These are phyloP conservation scores for Globisporangium paddicum DNA, from an alignment of 352 stramenopile species.

Conservation along the genomic window DNA sequence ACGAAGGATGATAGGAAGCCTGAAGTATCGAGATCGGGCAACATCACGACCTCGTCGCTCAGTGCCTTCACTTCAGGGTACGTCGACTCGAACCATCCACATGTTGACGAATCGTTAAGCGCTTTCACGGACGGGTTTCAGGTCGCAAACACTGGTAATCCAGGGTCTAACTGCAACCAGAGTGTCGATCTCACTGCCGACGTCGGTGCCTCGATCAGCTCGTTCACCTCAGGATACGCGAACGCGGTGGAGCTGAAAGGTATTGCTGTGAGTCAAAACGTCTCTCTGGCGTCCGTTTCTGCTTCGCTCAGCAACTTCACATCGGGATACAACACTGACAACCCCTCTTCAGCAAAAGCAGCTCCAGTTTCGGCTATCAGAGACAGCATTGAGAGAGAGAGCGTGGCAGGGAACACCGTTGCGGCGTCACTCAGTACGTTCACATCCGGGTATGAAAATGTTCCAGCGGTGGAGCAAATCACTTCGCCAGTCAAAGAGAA, in stretches of 20 bases:
- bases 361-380: background rate
- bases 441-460: slow-evolving; percentile 13
- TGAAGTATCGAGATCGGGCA: background rate
- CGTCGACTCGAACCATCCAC: background rate
- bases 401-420: background rate
- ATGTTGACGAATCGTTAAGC: slow-evolving; percentile 31
- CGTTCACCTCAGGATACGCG: slow-evolving; percentile 23
- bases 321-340: slow-evolving; percentile 13
- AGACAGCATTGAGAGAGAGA: background rate
- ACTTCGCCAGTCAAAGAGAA: background rate
- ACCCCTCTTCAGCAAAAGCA: background rate
- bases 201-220: slow-evolving; percentile 32
- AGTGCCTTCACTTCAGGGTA: slow-evolving; percentile 23
- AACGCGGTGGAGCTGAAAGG: background rate
- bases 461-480: background rate
- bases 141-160: background rate
- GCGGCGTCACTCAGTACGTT: slow-evolving; percentile 25
- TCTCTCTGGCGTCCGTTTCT: slow-evolving; percentile 8
- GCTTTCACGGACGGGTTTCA: slow-evolving; percentile 33
- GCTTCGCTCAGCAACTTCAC: slow-evolving; percentile 28
- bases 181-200: slow-evolving; percentile 13
- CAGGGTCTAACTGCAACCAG: background rate
- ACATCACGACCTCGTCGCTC: slow-evolving; percentile 6
- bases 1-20: background rate
- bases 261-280: background rate